phyloP scores from a whole-genome alignment of 768 basidiomycete species.

The Russula earlei region DNA sequence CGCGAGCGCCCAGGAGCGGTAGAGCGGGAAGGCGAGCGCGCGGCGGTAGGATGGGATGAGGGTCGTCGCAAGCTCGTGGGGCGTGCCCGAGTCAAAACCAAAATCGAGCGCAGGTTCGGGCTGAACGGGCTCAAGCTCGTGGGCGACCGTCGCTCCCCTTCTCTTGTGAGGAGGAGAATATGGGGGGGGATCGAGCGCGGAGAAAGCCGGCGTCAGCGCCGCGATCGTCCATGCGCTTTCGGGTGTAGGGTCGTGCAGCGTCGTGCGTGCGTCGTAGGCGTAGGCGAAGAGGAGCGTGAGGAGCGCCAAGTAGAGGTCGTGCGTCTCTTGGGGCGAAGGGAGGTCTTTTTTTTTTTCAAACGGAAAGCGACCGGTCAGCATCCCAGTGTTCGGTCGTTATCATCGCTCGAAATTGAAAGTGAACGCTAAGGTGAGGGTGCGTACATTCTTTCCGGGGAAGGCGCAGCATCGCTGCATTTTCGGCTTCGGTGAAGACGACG shows the following conservation, averaged over 20 bases:
- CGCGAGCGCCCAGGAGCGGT: slow-evolving; percentile 67
- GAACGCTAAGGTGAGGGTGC: slow-evolving; percentile 8
- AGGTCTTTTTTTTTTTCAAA: slow-evolving; percentile 40
- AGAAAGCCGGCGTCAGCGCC: slow-evolving; percentile 62
- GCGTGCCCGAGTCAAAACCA: background rate
- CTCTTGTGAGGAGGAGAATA: slow-evolving; percentile 22
- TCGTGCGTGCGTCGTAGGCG: slow-evolving; percentile 72
- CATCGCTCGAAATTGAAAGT: too few relatives aligned
- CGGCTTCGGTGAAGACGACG: slow-evolving; percentile 58
- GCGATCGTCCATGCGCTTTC: slow-evolving; percentile 87
- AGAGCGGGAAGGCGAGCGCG: slow-evolving; percentile 64
- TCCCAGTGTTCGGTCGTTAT: too few relatives aligned
- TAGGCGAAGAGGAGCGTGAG: slow-evolving; percentile 69
- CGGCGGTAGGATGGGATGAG: slow-evolving; percentile 64
- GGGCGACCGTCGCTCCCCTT: too few relatives aligned
- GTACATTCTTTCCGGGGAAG: slow-evolving; percentile 46
- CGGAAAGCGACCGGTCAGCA: too few relatives aligned
- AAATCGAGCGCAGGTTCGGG: background rate
- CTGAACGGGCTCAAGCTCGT: too few relatives aligned
- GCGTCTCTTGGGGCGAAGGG: slow-evolving; percentile 43
- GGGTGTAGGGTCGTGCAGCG: slow-evolving; percentile 68
- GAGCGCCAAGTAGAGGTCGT: slow-evolving; percentile 58
- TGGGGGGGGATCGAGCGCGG: slow-evolving; percentile 71
- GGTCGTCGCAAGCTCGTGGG: slow-evolving; percentile 34
- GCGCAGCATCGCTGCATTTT: slow-evolving; percentile 55